Conservation (phyloP, 164 flowering plant species). For the Echeveria elegans region DNA sequence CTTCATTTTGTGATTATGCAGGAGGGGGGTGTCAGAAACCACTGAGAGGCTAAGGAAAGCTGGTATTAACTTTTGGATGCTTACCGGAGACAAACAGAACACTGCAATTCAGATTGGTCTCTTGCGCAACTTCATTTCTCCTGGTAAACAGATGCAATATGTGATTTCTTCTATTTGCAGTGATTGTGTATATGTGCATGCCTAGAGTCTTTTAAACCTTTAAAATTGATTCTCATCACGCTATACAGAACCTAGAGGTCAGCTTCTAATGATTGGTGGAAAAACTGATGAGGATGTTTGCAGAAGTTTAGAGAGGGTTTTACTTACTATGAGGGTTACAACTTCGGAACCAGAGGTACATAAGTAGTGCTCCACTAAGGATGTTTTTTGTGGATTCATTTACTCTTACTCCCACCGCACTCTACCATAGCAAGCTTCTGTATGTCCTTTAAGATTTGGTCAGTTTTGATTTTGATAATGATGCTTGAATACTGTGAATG, state of each 20-base stretch:
- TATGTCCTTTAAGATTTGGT: background rate
- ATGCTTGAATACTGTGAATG: background rate
- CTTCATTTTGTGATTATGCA: constrained; percentile 18
- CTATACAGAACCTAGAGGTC: constrained; percentile 89
- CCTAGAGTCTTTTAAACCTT: background rate
- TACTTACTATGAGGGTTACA: constrained; percentile 90
- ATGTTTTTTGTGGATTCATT: background rate
- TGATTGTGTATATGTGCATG: background rate
- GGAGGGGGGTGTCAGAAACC: constrained; percentile 99
- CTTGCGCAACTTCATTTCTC: constrained; percentile 89
- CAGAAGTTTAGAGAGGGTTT: constrained; percentile 80
- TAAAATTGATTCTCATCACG: background rate
- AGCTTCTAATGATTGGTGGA: constrained; percentile 82
- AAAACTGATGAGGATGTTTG: constrained; percentile 87
- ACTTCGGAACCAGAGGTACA: constrained; percentile 85
- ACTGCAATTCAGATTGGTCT: constrained; percentile 98
- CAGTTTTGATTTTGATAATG: no score
- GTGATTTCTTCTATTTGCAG: background rate
- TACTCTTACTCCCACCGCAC: background rate
- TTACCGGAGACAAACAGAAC: constrained; percentile 94
- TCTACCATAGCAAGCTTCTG: background rate
- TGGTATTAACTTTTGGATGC: constrained; percentile 99
- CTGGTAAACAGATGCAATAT: constrained; percentile 39
- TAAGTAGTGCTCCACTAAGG: background rate
- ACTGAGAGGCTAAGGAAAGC: constrained; percentile 88